phyloP scores from a whole-genome alignment of 2,329 filamentous ascomycete genomes.

The Ophiostoma populinum region DNA sequence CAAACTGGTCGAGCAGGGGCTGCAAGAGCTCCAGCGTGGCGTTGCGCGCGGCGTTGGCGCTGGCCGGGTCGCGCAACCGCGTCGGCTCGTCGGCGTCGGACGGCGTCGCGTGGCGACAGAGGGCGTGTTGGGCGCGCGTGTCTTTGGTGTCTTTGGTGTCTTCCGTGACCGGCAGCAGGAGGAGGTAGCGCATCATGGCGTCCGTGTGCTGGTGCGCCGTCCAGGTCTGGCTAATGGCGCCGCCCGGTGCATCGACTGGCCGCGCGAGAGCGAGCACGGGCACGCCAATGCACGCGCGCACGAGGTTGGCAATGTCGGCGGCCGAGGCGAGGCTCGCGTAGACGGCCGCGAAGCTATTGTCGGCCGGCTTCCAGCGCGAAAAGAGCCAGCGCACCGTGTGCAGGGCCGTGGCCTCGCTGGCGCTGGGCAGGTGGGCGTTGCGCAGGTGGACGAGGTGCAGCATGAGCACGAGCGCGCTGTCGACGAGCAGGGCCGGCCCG shows the following conservation, averaged over 20 bases:
- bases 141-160: too few species aligned
- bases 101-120: slow-evolving; percentile 4
- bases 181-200: slow-evolving; percentile 33
- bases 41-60: slow-evolving; percentile 27
- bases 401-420: slow-evolving; percentile 48
- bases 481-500: slow-evolving; percentile 62
- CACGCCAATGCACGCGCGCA: slow-evolving; percentile 51
- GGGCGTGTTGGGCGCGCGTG: not conserved
- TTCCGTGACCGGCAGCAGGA: slow-evolving; percentile 27
- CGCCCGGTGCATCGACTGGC: slow-evolving; percentile 25
- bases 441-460: slow-evolving; percentile 47
- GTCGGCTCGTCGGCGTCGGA: not conserved
- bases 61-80: slow-evolving; percentile 8
- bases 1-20: slow-evolving; percentile 33
- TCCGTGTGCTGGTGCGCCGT: slow-evolving; percentile 25
- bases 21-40: slow-evolving; percentile 35
- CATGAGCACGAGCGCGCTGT: slow-evolving; percentile 63
- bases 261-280: slow-evolving; percentile 17
- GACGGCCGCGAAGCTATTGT: slow-evolving; percentile 48
- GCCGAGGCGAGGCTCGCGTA: slow-evolving; percentile 47
- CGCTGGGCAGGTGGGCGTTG: slow-evolving; percentile 49
- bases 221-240: slow-evolving; percentile 31
- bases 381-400: slow-evolving; percentile 70
- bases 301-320: slow-evolving; percentile 46
- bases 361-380: slow-evolving; percentile 66